Conservation (phyloP, 345 rosid species). For the Lagerstroemia speciosa region DNA sequence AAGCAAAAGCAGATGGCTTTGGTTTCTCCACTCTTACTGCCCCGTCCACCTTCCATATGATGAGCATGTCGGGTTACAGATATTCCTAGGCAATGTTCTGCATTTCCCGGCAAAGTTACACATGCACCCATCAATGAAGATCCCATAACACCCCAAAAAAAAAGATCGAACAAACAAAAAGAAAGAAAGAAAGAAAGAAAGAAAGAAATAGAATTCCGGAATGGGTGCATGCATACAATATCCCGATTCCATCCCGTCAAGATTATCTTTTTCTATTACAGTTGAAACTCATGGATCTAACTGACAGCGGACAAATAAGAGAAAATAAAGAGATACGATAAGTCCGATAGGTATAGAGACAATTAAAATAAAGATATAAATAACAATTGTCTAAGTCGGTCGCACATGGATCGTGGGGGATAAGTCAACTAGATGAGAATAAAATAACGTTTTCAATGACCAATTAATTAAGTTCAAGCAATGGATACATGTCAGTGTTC, state of each 20-base stretch:
- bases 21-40: too few species aligned
- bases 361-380: too few species aligned
- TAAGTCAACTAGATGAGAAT: background rate
- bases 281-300: too few species aligned
- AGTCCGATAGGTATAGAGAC: too few species aligned
- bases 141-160: background rate
- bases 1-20: background rate
- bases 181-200: too few species aligned
- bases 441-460: background rate
- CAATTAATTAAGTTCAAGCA: background rate
- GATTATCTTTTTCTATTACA: too few species aligned
- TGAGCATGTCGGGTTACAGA: conserved; percentile 10
- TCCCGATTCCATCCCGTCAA: too few species aligned
- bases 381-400: background rate
- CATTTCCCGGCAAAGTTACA: conserved; percentile 1
- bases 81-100: conserved; percentile 4
- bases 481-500: background rate
- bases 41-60: conserved; percentile 7
- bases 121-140: background rate
- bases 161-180: too few species aligned
- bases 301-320: too few species aligned
- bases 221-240: too few species aligned
- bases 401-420: conserved; percentile 7
- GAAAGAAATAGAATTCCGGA: too few species aligned
- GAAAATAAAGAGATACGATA: too few species aligned